phyloP scores from a whole-genome alignment of 768 basidiomycete species.

The Pleurotus giganteus region DNA sequence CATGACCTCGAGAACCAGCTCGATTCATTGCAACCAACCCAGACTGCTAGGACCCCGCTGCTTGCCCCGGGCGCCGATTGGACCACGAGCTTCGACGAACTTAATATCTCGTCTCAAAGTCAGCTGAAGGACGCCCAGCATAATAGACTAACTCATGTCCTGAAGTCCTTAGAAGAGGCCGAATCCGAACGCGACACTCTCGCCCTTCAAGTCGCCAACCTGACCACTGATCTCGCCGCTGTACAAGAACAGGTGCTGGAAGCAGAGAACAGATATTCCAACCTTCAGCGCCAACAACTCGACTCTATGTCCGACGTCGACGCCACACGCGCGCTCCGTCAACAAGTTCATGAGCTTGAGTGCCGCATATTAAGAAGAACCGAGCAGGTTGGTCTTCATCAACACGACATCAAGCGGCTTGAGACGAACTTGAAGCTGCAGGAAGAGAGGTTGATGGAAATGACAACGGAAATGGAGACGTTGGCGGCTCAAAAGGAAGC shows the following conservation, averaged over 20 bases:
- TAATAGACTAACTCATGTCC: slow-evolving; percentile 35
- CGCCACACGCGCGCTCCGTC: slow-evolving; percentile 51
- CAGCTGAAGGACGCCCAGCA: slow-evolving; percentile 38
- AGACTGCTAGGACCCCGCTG: background rate
- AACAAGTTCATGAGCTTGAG: slow-evolving; percentile 71
- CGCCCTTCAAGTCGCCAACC: slow-evolving; percentile 58
- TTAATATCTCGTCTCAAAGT: slow-evolving; percentile 32
- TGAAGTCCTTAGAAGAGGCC: slow-evolving; percentile 47
- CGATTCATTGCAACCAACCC: background rate
- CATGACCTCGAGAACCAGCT: background rate
- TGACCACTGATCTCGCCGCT: slow-evolving; percentile 54
- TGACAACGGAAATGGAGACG: slow-evolving; percentile 68
- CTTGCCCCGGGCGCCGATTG: slow-evolving; percentile 25
- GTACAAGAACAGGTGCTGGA: slow-evolving; percentile 53
- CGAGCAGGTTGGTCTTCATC: slow-evolving; percentile 75
- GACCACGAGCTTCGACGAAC: slow-evolving; percentile 27
- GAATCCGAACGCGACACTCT: slow-evolving; percentile 70
- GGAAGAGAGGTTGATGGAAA: slow-evolving; percentile 71
- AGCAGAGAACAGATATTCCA: slow-evolving; percentile 59
- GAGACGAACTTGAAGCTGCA: slow-evolving; percentile 74
- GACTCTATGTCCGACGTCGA: slow-evolving; percentile 58
- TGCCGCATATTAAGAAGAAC: slow-evolving; percentile 60
- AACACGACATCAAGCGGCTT: slow-evolving; percentile 74
- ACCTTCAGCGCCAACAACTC: slow-evolving; percentile 66
- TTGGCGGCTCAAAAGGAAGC: slow-evolving; percentile 66